These are phyloP conservation scores for Hyaloscypha hepaticicola DNA, from an alignment of 495 filamentous ascomycete species.

Conservation along the genomic window DNA sequence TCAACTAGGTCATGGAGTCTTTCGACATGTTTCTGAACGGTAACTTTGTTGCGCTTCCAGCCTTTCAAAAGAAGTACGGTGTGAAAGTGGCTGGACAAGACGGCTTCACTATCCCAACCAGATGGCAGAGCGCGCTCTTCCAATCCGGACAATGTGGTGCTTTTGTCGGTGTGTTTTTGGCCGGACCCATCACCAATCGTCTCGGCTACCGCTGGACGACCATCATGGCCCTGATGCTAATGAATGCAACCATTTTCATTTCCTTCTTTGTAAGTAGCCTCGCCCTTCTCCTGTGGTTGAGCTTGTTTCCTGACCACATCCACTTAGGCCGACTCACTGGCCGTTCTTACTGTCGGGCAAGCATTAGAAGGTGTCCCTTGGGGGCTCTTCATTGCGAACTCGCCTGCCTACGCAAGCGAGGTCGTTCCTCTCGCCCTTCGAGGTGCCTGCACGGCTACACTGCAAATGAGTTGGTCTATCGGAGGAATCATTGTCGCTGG, in stretches of 20 bases:
- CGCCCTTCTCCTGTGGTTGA: neutral
- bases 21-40: constrained; percentile 42
- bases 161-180: constrained; percentile 67
- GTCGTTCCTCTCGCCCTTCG: constrained; percentile 17
- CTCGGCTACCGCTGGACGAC: constrained; percentile 48
- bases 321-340: constrained; percentile 38
- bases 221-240: constrained; percentile 41
- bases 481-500: constrained; percentile 63
- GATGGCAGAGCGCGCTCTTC: constrained; percentile 74
- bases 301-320: neutral
- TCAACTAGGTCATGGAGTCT: constrained; percentile 42
- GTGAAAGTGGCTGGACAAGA: constrained; percentile 42
- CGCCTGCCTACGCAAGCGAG: constrained; percentile 44
- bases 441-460: constrained; percentile 18
- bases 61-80: constrained; percentile 36
- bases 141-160: constrained; percentile 66
- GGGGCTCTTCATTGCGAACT: constrained; percentile 61
- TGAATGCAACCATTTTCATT: constrained; percentile 48
- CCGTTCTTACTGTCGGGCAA: constrained; percentile 48
- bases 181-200: constrained; percentile 45
- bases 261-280: constrained; percentile 43
- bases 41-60: constrained; percentile 37
- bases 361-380: constrained; percentile 68
- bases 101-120: constrained; percentile 61
- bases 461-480: constrained; percentile 71